Evolutionary conservation across 2,329 filamentous ascomycete genomes (phyloP), one percentile per base, ranked within the genome.

Genomic region (Geosmithia putterillii): DNA sequence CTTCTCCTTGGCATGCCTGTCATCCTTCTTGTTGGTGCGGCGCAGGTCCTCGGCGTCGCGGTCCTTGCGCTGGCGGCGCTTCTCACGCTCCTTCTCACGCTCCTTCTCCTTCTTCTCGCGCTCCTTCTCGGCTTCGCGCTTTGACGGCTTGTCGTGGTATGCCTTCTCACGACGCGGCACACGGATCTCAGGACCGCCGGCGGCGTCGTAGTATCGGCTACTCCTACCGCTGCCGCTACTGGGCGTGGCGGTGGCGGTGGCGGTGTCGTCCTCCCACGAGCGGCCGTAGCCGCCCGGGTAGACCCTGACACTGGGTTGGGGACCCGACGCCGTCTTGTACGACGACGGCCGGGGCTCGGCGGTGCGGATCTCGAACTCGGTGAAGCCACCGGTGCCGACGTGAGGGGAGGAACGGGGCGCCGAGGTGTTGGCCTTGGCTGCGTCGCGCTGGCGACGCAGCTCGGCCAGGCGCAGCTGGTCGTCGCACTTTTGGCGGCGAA

Each of bases 401-500:
- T 54, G 55, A 21, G 57, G 44, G 12, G 70, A 57, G 18, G 66
- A 59, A 38, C 67, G 65, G n/a, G 68, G 58, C 7, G 63, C 63
- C 1, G 71, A 65, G 3, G 62, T 58, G 45, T 66, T 66, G 47
- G 63, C 53, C 53, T 68, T 64, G 44, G 65, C 66, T 46, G 63
- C 53, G 52, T 67, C 64, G 52, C 67, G 64, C 52, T 65, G 53
- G 60, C 75, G 77, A 57, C 74, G 74, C 54, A 86, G 64, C 57
- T 81, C 76, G 42, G 75, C 76, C 48, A 89, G 61, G 53, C 72
- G 78, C 48, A 83, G 70, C 57, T 81, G 74, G 42, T 87, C 79
- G 62, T 96, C 87, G 61, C 95, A 95, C 51, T 80, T 79, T 46
- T 69, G 63, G 46, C 86, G 73, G 57, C 81, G 78, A 7, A 67